Evolutionary conservation across 2,329 filamentous ascomycete genomes (phyloP), one percentile per base, ranked within the genome.

Genomic region (Neonectria neomacrospora): DNA sequence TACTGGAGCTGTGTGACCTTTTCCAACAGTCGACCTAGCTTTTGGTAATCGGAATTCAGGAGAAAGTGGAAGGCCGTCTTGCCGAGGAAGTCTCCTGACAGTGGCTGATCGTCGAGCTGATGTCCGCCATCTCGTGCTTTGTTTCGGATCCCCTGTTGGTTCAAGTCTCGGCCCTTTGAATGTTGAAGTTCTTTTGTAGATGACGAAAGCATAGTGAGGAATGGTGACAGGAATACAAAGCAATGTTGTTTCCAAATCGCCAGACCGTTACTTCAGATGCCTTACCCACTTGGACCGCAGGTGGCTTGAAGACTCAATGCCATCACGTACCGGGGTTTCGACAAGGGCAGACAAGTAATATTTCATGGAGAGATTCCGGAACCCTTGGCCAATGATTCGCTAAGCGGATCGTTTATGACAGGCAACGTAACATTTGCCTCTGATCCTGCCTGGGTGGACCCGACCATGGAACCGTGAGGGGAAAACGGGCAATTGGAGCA

Each of bases 1-100:
- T 67, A 63, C 55, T 69, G 68, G 66, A 68, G 65, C 63, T 64
- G 50, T 64, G 50, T 61, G 48, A 28, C 41, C 41, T 51, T 60
- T 28, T 53, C 59, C 45, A 42, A 69, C 32, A 26, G 26, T 23
- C 37, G 45, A 37, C 54, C 53, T 34, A 16, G 20, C 18, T 41
- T n/a, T 16, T 12, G n/a, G 14, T 11, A 14, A 18, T 28, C 26
- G n/a, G 30, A 28, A 22, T 50, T 23, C 22, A 26, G 50, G 45
- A 52, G 20, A 26, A 22, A 37, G 5, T 9, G 45, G n/a, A 30
- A 39, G 48, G 20, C 37, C 37, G 37, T n/a, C 26, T 12, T 41
- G 39, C 44, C 44, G 42, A 16, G 10, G 18, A 44, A 32, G 44
- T 41, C 42, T 32, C 30, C 11, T 58, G n/a, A 52, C 23, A 12